Evolutionary conservation across 495 filamentous ascomycete genomes (phyloP), one percentile per base, ranked within the genome.

Genomic region (Lophiotrema nucula): DNA sequence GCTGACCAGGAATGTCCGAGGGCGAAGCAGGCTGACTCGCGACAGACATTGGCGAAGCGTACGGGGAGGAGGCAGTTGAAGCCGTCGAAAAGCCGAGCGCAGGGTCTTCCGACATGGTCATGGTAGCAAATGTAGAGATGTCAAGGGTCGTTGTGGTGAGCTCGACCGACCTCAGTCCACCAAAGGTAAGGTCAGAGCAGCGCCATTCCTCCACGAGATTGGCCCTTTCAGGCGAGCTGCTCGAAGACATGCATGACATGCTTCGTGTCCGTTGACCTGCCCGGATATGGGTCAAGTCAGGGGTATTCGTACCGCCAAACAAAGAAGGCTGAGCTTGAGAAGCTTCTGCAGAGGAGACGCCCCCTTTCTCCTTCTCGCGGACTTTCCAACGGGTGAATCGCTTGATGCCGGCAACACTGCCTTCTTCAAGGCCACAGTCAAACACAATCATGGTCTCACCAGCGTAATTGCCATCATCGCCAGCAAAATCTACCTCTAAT

Each of bases 401-500:
- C 47, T 73, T 81, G 53, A 86, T 69, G 15, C 66, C 67, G 22
- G 80, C 76, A 33, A 66, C 69, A 39, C 73, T 65, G 15, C 72
- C 77, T 51, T 86, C 84, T 31, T 83, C 82, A 12, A 80, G 66
- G 4, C 86, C 91, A 62, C 85, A 88, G 10, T 81, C 79, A 51
- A 96, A 78, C 2, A 95, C 82, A 47, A 95, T 75, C 5, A 95
- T 70, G 15, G 75, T 78, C 69, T 96, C 91, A 22, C 90, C 90
- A 33, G 81, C 83, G 12, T 83, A 83, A 42, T 76, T 73, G 15
- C 84, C 80, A 71, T 95, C 89, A 58, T 87, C 88, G 42, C 83
- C 84, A 22, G 87, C 87, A 73, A 96, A 98, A 69, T 98, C 93
- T 6, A 96, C 88, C 67, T 90, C 85, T 18, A 97, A 71, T 45